Evolutionary conservation across 2,329 filamentous ascomycete species (phyloP), one percentile per base, ranked within the genome.

Genomic region (Didymella pinodella): DNA sequence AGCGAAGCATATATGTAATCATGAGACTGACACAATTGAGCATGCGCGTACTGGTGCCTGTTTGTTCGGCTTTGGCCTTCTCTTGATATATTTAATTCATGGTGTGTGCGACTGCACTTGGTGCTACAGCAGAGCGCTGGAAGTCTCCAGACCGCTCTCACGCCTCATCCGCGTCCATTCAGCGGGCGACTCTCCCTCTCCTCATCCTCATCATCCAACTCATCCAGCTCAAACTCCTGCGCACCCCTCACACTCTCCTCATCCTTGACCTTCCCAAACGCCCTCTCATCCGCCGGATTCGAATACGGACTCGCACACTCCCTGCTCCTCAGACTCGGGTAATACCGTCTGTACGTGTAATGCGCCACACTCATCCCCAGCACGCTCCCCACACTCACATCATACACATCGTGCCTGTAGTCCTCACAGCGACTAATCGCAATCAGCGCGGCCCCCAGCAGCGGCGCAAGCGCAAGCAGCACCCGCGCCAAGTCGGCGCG

Each of bases 381-480:
- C 20, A 84, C 52, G 16, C 81, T 83, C 0, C 86, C 86, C 7
- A 77, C 78, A 3, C 83, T 83, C 5, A 89, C 86, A 72, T 89
- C 86, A 57, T 84, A 87, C 2, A 88, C 84, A 71, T 88, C 86
- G 61, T 89, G 86, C 26, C 86, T 78, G 68, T 89, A 89, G 65
- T 89, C 86, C 58, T 86, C 85, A 34, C 86, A 77, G n/a, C 86
- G 79, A 5, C 83, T 86, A 40, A 87, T 84, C 0, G 86, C 86
- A 56, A 89, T 85, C 72, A 89, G 69, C 2, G 83, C 75, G 3
- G 86, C 86, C 41, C 82, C 84, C 0, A 88, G 67, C 10, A 88
- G 68, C 11, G 86, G 86, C 3, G 81, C 74, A 1, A 88, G 73
- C 3, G 84, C 83, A 8, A 88, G 63, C 7, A 89, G 71, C 28